Evolutionary conservation across 2,329 filamentous ascomycete genomes (phyloP).

Genomic region (Talaromyces marneffei): DNA sequence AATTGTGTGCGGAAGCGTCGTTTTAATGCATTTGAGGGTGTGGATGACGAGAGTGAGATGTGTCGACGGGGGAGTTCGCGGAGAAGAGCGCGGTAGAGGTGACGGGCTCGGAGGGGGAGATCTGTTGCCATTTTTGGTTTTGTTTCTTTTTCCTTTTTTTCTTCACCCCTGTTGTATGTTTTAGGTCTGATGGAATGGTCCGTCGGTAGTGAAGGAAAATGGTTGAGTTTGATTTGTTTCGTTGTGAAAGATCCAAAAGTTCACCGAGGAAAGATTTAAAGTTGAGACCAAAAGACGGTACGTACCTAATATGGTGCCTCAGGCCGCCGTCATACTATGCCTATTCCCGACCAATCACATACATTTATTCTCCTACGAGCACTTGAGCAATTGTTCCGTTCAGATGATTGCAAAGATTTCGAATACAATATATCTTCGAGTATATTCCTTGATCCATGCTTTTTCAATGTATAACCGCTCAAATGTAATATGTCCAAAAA

Average conservation of each 20-base stretch:
- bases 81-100: constrained; percentile 80
- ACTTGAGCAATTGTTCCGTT: no score
- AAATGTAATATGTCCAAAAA: neutral
- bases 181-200: neutral
- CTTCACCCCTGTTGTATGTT: neutral
- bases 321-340: neutral
- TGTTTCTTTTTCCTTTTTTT: no score
- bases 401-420: neutral
- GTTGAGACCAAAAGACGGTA: neutral
- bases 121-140: constrained; percentile 15
- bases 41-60: constrained; percentile 52
- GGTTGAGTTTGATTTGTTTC: neutral
- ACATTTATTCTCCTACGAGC: neutral
- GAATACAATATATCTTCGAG: neutral
- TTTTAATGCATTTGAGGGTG: constrained; percentile 51
- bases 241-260: neutral
- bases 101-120: constrained; percentile 49
- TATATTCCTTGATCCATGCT: neutral
- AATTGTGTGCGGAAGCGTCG: constrained; percentile 62
- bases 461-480: neutral
- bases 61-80: constrained; percentile 74
- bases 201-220: neutral
- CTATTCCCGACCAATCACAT: neutral
- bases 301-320: neutral
- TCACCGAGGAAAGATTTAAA: neutral